These are phyloP conservation scores for Globisporangium camurandrum DNA, from an alignment of 352 stramenopile species.

Conservation along the genomic window DNA sequence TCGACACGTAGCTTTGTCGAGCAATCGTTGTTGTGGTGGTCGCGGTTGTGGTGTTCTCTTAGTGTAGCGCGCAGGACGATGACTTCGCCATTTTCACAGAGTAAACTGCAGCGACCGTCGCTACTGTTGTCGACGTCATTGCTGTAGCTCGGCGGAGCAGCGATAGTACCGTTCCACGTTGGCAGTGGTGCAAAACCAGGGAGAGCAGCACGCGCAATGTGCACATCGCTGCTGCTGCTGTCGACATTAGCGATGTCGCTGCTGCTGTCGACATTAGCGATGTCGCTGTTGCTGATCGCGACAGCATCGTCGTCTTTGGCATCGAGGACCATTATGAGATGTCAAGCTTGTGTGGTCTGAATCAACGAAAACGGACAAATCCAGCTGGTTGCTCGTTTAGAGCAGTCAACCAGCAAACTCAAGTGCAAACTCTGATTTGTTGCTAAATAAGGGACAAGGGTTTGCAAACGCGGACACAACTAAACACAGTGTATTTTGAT, in stretches of 20 bases:
- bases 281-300: no score
- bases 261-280: no score
- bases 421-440: background rate
- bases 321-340: no score
- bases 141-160: background rate
- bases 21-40: background rate
- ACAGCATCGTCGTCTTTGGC: no score
- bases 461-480: no score
- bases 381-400: constrained; percentile 7
- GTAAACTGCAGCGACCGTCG: constrained; percentile 27
- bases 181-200: constrained; percentile 37
- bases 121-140: background rate
- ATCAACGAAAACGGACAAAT: background rate
- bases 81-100: constrained; percentile 45
- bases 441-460: no score
- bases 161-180: constrained; percentile 51
- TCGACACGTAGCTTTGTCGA: constrained; percentile 14
- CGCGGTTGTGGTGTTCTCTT: background rate
- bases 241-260: no score
- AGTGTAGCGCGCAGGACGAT: constrained; percentile 23
- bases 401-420: background rate
- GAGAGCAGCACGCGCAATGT: constrained; percentile 26
- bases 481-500: no score
- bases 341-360: no score
- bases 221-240: constrained; percentile 8